Base-by-base conservation (phyloP, 2,329 filamentous ascomycete genomes). In the Fusarium torreyae region DNA sequence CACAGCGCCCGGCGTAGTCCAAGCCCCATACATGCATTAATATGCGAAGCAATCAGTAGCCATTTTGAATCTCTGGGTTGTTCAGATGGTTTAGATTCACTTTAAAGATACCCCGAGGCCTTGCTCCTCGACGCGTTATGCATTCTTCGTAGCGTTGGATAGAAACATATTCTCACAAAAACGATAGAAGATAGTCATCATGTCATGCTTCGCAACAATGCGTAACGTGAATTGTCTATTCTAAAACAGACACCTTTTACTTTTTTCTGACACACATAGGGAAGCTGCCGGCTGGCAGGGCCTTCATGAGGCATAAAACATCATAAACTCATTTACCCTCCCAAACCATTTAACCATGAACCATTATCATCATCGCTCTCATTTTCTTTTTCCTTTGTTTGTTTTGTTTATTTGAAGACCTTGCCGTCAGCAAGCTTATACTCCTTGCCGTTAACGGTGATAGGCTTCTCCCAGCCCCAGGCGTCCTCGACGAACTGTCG, bases 381-480 rank as follows among this genome's bases (percentile, higher is more conserved):
- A 36, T 57, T 66, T 69, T 67, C 44, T 39, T 53, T 65, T 61
- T 61, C 44, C 49, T 45, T 51, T 64, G 59, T 51, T 61, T 68
- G 33, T 74, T 63, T 70, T 66, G 74, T 78, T 89, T 97, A 98
- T 89, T 98, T 98, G 92, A 98, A 98, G 82, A 98, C 94, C 90
- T 98, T 98, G 81, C 96, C 96, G 78, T 94, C 91, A 79, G 92
- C 92, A 86, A 92, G 93, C 81, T 89, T 85, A 85, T 94, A 97
- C 79, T 91, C 88, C 92, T 98, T 98, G 86, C 92, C 95, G 78
- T 92, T 83, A 78, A 94, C 88, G 71, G 84, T 85, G 77, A 94
- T 85, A 73, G 92, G 90, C 86, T 93, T 92, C 82, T 98, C 96
- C 93, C 94, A 97, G 69, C 89, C 86, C 96, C 96, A 99, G 84